Evolutionary conservation across 2,329 filamentous ascomycete species (phyloP), one percentile per base, ranked within the genome.

Genomic region (Cyphellophora attinorum): DNA sequence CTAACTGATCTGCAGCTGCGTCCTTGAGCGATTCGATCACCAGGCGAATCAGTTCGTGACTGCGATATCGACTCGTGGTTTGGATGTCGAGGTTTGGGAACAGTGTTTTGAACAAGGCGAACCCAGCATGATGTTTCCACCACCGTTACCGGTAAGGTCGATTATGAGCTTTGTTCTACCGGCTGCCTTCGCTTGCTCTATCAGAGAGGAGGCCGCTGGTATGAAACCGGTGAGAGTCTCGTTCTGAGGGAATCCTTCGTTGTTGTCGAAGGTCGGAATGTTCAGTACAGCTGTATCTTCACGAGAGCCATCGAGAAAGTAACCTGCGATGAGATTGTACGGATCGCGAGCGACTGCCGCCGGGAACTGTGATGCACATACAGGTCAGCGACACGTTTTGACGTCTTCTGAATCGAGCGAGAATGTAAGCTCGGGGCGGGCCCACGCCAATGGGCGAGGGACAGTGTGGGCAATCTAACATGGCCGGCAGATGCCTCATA

Each of bases 131-230:
- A 72, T 50, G 29, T 55, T 55, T 1, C 79, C 78, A 19, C 78
- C 78, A 0, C 60, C 61, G 43, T 83, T 83, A 2, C 59, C 63
- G 3, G 69, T 65, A 5, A 82, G 49, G 42, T 82, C 79, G 39
- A 82, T 68, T 15, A 82, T 62, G 3, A 82, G 59, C 50, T 72
- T 75, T 11, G 60, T 71, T 50, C 75, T 76, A 2, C 63, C 61
- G 21, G 8, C 21, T 8, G 21, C 8, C n/a, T 25, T 25, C 8
- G 21, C 21, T 8, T n/a, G 21, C 8, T 8, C 8, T 8, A 25
- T 25, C 8, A 25, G n/a, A 8, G 8, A 8, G 21, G 21, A 8
- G 21, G 21, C 21, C 8, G 21, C 21, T n/a, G 8, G 8, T 25
- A 8, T n/a, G n/a, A 25, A 25, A n/a, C n/a, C n/a, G n/a, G n/a